Evolutionary conservation across 768 basidiomycete genomes (phyloP), one percentile per base, ranked within the genome.

Genomic region (Mycena floridula): DNA sequence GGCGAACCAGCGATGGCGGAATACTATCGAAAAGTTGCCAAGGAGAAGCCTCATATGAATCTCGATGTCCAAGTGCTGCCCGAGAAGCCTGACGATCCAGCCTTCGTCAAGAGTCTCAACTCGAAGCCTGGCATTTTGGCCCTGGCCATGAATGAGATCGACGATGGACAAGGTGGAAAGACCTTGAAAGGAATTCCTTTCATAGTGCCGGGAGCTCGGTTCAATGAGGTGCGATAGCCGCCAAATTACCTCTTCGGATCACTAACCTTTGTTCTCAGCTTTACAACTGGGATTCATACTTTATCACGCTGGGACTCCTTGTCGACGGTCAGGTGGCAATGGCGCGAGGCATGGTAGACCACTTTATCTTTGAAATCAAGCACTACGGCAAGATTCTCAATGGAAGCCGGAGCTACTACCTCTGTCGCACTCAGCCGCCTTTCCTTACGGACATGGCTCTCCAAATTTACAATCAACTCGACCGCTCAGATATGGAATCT

Each of bases 381-480:
- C 89, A 96, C 65, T 96, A 96, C 60, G 88, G 89, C 70, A 94
- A 95, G 66, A 93, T 94, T 56, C 69, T 98, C 52, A 99, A 99
- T 62, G 95, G 95, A 50, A 94, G 86, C 64, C 85, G 95, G 55
- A 89, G 88, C 60, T 85, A 83, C 76, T 99, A 99, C 63, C 81
- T 99, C 46, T 89, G 88, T 62, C 86, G 95, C 50, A 88, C 92
- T 11, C 95, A 99, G 60, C 95, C 95, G 24, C 95, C 95, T 2
- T 99, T 99, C 85, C 75, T 98, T 38, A 98, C 95, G 37, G 95
- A 99, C 62, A 92, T 99, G 85, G 92, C 94, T 0, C 74, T 98
- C 28, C 96, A 98, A 62, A 95, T 97, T 60, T 98, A 88, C 71
- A 94, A 94, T 59, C 93, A 93, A 59, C 80, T 97, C 44, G 92